A percentile compares a stretch with the other conserved stretches of the same genome.
phyloP scores from a whole-genome alignment of 306 rosid genomes.

The Rubus parviflorus region DNA sequence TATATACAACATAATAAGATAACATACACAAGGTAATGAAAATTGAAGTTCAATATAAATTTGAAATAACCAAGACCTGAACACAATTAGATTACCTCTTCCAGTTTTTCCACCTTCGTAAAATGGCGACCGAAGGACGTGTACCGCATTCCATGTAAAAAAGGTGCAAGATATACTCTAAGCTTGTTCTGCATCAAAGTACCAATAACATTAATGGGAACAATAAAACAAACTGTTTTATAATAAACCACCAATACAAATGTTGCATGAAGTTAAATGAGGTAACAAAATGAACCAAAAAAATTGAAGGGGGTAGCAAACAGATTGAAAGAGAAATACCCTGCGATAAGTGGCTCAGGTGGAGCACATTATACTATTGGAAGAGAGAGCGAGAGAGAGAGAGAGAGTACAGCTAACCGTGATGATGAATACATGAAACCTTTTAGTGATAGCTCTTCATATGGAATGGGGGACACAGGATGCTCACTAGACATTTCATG shows the following conservation, averaged over 20 bases:
- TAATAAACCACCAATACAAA: neutral
- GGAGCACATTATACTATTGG: neutral
- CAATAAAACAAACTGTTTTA: neutral
- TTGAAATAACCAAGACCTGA: neutral
- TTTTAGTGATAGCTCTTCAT: neutral
- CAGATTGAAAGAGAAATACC: neutral
- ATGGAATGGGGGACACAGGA: neutral
- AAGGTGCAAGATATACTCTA: constrained; percentile 77
- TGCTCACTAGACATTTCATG: neutral
- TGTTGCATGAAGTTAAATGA: neutral
- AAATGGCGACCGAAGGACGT: constrained; percentile 93
- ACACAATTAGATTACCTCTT: constrained; percentile 59
- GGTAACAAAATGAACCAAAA: neutral
- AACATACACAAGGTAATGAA: neutral
- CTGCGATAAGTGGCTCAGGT: neutral
- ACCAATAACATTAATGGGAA: constrained; percentile 18
- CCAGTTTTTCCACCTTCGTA: constrained; percentile 77
- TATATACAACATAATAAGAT: neutral
- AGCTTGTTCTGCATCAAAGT: constrained; percentile 64
- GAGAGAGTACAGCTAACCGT: neutral
- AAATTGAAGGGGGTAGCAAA: neutral
- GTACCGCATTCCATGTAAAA: constrained; percentile 79
- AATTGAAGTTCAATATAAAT: neutral
- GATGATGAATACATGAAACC: neutral
- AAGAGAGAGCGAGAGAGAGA: neutral